phyloP scores from a whole-genome alignment of 805 yeast genomes.

The Candida loeiensis region DNA sequence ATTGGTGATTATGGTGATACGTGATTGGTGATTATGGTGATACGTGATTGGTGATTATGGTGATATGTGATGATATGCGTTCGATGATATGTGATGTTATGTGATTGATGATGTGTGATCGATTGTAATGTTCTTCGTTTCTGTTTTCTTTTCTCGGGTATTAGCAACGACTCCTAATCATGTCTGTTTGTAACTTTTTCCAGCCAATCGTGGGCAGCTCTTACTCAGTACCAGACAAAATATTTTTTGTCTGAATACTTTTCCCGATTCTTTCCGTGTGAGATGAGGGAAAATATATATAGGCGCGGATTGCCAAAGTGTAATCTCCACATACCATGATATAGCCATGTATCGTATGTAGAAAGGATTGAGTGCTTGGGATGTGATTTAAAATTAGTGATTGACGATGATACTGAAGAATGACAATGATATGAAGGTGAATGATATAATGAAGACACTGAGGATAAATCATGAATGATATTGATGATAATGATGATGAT shows the following conservation, averaged over 20 bases:
- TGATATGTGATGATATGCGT: too few relatives aligned
- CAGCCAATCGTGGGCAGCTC: conserved; percentile 1
- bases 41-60: too few relatives aligned
- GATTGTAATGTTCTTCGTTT: too few relatives aligned
- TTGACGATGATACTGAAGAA: too few relatives aligned
- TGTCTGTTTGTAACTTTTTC: background rate
- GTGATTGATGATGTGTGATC: too few relatives aligned
- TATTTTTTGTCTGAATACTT: background rate
- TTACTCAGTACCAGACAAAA: conserved; percentile 3
- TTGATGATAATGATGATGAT: too few relatives aligned
- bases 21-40: too few relatives aligned
- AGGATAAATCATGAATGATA: too few relatives aligned
- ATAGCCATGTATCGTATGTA: conserved; percentile 13
- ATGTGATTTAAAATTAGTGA: background rate
- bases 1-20: too few relatives aligned
- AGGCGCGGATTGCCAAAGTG: background rate
- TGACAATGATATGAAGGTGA: background rate
- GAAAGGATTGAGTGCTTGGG: background rate
- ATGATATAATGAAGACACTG: too few relatives aligned
- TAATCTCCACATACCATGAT: conserved; percentile 8
- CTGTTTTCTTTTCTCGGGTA: too few relatives aligned
- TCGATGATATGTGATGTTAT: too few relatives aligned
- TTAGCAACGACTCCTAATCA: conserved; percentile 1
- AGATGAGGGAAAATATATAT: conserved; percentile 3
- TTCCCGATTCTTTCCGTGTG: conserved; percentile 6